Evolutionary conservation across 2,329 filamentous ascomycete genomes (phyloP).

Genomic region (Monosporascus ibericus): DNA sequence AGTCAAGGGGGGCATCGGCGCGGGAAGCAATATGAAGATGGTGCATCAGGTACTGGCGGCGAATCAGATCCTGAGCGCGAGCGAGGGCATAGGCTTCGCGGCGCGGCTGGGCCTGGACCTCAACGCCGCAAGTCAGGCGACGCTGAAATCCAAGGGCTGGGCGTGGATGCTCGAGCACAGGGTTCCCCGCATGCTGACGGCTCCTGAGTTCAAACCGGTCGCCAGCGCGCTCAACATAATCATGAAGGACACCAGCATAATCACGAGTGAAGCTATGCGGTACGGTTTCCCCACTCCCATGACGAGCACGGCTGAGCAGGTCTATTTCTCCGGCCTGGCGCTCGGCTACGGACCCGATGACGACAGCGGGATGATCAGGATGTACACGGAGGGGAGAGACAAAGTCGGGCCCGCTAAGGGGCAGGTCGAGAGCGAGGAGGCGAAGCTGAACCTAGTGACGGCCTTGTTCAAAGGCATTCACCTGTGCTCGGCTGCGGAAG

Average conservation of each 20-base stretch:
- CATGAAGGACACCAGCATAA: slow-evolving; percentile 58
- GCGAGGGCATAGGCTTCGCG: slow-evolving; percentile 56
- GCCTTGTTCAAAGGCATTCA: slow-evolving; percentile 37
- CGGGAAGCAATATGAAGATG: slow-evolving; percentile 57
- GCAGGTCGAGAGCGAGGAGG: slow-evolving; percentile 24
- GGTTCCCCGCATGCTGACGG: slow-evolving; percentile 44
- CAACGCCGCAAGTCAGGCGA: slow-evolving; percentile 32
- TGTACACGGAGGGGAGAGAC: slow-evolving; percentile 35
- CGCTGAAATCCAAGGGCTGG: slow-evolving; percentile 43
- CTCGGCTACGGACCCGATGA: slow-evolving; percentile 46
- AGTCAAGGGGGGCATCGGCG: slow-evolving; percentile 54
- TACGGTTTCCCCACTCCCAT: slow-evolving; percentile 55
- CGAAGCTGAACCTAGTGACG: slow-evolving; percentile 31
- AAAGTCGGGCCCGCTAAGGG: slow-evolving; percentile 24
- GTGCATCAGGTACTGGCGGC: slow-evolving; percentile 58
- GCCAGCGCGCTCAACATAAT: slow-evolving; percentile 56
- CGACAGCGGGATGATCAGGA: slow-evolving; percentile 35
- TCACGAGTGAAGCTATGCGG: slow-evolving; percentile 57
- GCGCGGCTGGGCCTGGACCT: slow-evolving; percentile 47
- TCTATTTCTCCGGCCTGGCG: slow-evolving; percentile 53
- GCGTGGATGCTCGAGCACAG: slow-evolving; percentile 60
- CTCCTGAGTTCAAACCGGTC: slow-evolving; percentile 45
- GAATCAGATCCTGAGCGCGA: slow-evolving; percentile 55
- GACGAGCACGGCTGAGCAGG: slow-evolving; percentile 57
- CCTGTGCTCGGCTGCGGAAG: slow-evolving; percentile 36